A percentile compares a stretch with the other conserved stretches of the same genome.
These are phyloP conservation scores for Aspergillus bridgeri DNA, from an alignment of 495 filamentous ascomycete genomes.

Conservation along the genomic window DNA sequence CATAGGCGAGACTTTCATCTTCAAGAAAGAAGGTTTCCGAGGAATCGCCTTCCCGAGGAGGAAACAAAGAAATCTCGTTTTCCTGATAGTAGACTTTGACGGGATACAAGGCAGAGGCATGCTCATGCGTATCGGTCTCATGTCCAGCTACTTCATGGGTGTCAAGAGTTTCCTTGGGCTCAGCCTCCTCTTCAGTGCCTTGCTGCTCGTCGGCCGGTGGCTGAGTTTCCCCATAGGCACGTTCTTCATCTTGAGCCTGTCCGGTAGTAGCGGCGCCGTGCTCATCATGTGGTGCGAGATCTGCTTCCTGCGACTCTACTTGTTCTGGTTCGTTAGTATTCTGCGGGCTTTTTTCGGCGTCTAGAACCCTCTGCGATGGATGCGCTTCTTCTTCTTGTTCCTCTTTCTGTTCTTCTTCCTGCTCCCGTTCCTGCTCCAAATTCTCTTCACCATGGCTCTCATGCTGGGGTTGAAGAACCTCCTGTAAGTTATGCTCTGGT, in stretches of 20 bases:
- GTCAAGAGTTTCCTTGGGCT: slow-evolving; percentile 9
- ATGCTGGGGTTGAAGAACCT: slow-evolving; percentile 11
- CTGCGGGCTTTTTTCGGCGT: slow-evolving; percentile 14
- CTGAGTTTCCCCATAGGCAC: slow-evolving; percentile 5
- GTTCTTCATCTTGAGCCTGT: slow-evolving; percentile 14
- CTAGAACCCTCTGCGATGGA: not conserved
- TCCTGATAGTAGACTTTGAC: slow-evolving; percentile 64
- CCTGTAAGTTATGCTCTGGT: slow-evolving; percentile 13
- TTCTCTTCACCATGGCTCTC: slow-evolving; percentile 13
- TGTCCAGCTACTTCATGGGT: slow-evolving; percentile 3
- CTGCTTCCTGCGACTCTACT: slow-evolving; percentile 3
- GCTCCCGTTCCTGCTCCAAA: not conserved
- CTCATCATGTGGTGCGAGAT: slow-evolving; percentile 2
- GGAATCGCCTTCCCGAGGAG: slow-evolving; percentile 59
- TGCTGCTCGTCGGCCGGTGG: slow-evolving; percentile 1
- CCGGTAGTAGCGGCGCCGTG: not conserved
- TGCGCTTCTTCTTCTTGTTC: slow-evolving; percentile 5
- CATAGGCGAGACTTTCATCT: slow-evolving; percentile 57
- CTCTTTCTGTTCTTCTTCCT: slow-evolving; percentile 12
- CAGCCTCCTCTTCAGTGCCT: slow-evolving; percentile 8
- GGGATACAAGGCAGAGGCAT: slow-evolving; percentile 36
- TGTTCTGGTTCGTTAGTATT: slow-evolving; percentile 26
- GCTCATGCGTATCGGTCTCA: slow-evolving; percentile 1
- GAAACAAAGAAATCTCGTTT: slow-evolving; percentile 68
- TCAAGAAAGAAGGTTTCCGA: slow-evolving; percentile 71